These are phyloP conservation scores for Rickenella mellea DNA, from an alignment of 768 basidiomycete genomes.

Conservation along the genomic window DNA sequence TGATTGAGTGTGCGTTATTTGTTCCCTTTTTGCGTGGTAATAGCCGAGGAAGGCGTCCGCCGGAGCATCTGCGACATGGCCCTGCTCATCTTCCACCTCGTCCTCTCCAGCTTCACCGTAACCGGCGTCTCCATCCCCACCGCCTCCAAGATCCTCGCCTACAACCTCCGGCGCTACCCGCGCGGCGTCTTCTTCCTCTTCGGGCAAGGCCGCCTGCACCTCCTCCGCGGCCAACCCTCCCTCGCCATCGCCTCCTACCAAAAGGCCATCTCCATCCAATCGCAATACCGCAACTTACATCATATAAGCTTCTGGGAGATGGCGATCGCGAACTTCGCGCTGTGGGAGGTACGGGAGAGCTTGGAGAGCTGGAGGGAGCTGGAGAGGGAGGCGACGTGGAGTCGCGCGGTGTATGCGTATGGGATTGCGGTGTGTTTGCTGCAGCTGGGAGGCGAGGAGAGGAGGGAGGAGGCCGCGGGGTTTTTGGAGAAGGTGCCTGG, in stretches of 20 bases:
- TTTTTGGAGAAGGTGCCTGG: conserved; percentile 68
- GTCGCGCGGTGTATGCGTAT: conserved; percentile 65
- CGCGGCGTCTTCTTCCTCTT: conserved; percentile 90
- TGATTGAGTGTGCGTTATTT: too few species aligned
- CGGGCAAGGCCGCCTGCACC: conserved; percentile 76
- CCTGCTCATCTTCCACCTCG: conserved; percentile 87
- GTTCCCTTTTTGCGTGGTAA: conserved; percentile 6
- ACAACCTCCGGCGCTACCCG: conserved; percentile 77
- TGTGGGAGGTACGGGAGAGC: conserved; percentile 57
- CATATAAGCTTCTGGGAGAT: conserved; percentile 86
- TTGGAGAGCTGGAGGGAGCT: conserved; percentile 61
- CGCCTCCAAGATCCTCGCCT: conserved; percentile 73
- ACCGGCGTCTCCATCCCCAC: conserved; percentile 67
- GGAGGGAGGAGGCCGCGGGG: conserved; percentile 44
- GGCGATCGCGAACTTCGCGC: conserved; percentile 61
- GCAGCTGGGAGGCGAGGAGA: conserved; percentile 37
- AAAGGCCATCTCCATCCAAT: conserved; percentile 28
- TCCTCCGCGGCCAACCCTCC: conserved; percentile 65
- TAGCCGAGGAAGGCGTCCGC: conserved; percentile 69
- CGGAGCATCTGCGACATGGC: conserved; percentile 78
- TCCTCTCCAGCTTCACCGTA: conserved; percentile 69
- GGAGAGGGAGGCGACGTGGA: conserved; percentile 74
- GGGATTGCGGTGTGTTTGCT: conserved; percentile 69
- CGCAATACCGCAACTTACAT: conserved; percentile 65
- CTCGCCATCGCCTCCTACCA: conserved; percentile 69